Evolutionary conservation across 805 yeast species (phyloP), one percentile per base, ranked within the genome.

Genomic region (Spathaspora girioi): DNA sequence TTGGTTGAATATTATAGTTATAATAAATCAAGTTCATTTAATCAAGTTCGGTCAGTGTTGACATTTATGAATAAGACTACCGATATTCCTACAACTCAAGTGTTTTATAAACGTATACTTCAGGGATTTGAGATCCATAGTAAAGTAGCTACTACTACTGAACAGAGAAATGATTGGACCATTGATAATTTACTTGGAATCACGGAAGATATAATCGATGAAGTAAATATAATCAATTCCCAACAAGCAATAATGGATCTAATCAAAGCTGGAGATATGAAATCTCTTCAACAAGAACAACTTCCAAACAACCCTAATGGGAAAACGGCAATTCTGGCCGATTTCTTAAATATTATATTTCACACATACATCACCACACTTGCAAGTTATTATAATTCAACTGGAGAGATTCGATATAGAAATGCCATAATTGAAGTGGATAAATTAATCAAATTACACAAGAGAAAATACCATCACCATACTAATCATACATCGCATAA

Each of bases 51-150:
- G 11, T 41, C 47, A 6, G 38, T 66, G 3, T 43, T 68, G 11
- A 45, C 52, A 18, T 48, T 55, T 18, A 60, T 64, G 57, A 65
- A 63, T 26, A 43, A 47, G 6, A 45, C 51, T n/a, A 61, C 56
- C 44, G 54, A 54, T n/a, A 47, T 71, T 10, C 76, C 76, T 1
- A 49, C 66, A 10, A 65, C 73, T n/a, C 66, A 70, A 9, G 60
- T 65, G 31, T 55, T 62, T n/a, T 70, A 65, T 50, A 56, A 56
- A 23, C 46, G 44, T 11, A 46, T 69, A 5, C 63, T 64, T 48
- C 48, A 47, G n/a, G 48, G 54, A 38, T 59, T 65, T 18, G 45
- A 43, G 3, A n/a, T 40, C 11, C 18, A 32, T 18, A 18, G 15
- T n/a, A 29, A 29, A 11, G n/a, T n/a, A n/a, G n/a, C n/a, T n/a